Evolutionary conservation across 352 stramenopile species (phyloP).

Genomic region (Globisporangium viniferum): DNA sequence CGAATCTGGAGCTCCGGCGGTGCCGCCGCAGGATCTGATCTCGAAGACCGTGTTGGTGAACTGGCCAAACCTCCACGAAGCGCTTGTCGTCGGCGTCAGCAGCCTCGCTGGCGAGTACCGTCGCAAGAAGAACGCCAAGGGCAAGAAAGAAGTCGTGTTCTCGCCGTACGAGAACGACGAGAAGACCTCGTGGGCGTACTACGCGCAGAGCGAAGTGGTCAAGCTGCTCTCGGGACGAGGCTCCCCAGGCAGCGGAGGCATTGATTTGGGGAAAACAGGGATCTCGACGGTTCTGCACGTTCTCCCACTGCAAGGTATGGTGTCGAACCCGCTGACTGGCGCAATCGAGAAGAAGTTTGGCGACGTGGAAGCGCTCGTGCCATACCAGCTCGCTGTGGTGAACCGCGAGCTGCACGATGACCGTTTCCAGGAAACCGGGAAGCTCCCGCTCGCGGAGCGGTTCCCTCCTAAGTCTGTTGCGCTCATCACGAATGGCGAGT

Average conservation of each 20-base stretch:
- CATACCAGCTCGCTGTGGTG: slow-evolving; percentile 94
- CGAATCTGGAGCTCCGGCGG: slow-evolving; percentile 19
- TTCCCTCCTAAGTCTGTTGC: slow-evolving; percentile 88
- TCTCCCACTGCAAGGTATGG: slow-evolving; percentile 90
- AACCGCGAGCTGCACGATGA: slow-evolving; percentile 91
- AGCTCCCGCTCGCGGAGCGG: slow-evolving; percentile 81
- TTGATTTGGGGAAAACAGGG: slow-evolving; percentile 90
- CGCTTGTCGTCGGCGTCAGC: slow-evolving; percentile 80
- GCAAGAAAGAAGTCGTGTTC: slow-evolving; percentile 32
- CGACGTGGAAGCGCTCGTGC: slow-evolving; percentile 92
- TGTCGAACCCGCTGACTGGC: slow-evolving; percentile 92
- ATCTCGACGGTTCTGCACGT: slow-evolving; percentile 78
- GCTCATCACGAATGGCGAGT: slow-evolving; percentile 88
- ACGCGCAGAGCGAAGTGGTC: slow-evolving; percentile 62
- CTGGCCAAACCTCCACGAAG: slow-evolving; percentile 98
- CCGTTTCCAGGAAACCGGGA: slow-evolving; percentile 89
- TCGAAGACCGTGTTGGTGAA: slow-evolving; percentile 92
- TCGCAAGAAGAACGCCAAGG: slow-evolving; percentile 23
- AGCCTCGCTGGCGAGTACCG: slow-evolving; percentile 59
- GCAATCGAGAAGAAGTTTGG: slow-evolving; percentile 96
- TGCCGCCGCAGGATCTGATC: slow-evolving; percentile 39
- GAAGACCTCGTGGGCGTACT: slow-evolving; percentile 65
- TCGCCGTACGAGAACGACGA: slow-evolving; percentile 42
- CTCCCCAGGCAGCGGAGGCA: slow-evolving; percentile 85
- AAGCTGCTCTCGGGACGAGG: slow-evolving; percentile 73